These are phyloP conservation scores for Fistulinella cinereoalba DNA, from an alignment of 1,284 basidiomycete genomes.

Conservation along the genomic window DNA sequence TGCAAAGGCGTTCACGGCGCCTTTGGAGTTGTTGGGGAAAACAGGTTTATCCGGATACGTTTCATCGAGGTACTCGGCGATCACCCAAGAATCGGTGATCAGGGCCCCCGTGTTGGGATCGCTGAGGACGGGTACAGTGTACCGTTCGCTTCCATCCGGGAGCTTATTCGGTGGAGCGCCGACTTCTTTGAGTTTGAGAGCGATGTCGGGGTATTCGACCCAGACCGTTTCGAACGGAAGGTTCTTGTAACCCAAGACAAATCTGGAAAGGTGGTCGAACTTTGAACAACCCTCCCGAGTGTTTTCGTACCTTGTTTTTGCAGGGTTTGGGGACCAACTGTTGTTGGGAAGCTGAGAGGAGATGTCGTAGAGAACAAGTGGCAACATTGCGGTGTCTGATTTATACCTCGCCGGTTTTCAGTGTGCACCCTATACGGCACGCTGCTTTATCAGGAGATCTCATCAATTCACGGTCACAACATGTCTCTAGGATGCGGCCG, in stretches of 20 bases:
- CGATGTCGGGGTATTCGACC: conserved; percentile 33
- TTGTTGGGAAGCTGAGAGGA: conserved; percentile 18
- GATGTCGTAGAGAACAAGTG: conserved; percentile 9
- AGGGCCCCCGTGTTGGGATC: conserved; percentile 33
- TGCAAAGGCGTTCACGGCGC: conserved; percentile 33
- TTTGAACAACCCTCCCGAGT: too few species aligned
- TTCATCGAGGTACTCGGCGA: conserved; percentile 45
- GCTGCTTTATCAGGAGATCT: too few species aligned
- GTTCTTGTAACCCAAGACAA: conserved; percentile 30
- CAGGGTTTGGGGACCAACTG: conserved; percentile 22
- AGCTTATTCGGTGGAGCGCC: conserved; percentile 24
- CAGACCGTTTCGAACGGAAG: conserved; percentile 31
- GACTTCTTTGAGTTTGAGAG: conserved; percentile 24
- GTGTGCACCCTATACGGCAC: too few species aligned
- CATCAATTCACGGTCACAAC: too few species aligned
- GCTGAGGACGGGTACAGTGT: conserved; percentile 36
- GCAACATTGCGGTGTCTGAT: too few species aligned
- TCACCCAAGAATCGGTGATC: conserved; percentile 38
- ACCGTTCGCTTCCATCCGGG: conserved; percentile 10
- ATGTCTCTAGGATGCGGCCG: too few species aligned
- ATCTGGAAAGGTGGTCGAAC: conserved; percentile 9
- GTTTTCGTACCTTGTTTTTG: conserved; percentile 21
- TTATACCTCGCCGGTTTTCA: too few species aligned
- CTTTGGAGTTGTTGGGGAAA: conserved; percentile 35
- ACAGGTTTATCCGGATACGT: conserved; percentile 41